Conservation (phyloP, 495 filamentous ascomycete species). For the Trichoderma erinaceum region DNA sequence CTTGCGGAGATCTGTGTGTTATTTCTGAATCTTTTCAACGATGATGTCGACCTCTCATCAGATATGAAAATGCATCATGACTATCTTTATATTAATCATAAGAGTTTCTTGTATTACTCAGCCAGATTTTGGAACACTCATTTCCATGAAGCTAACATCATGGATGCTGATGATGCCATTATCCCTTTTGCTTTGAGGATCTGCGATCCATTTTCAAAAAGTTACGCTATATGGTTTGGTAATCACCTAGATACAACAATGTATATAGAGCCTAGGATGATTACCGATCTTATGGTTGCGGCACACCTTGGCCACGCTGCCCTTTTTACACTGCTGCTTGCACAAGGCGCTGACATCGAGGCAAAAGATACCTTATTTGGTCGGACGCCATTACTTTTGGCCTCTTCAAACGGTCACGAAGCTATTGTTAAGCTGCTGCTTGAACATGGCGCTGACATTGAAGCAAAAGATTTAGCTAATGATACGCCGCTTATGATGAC, state of each 20-base stretch:
- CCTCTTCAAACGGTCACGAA: background rate
- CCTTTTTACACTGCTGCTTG: conserved; percentile 12
- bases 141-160: conserved; percentile 18
- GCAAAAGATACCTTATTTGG: background rate
- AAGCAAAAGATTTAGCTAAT: background rate
- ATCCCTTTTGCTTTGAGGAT: background rate
- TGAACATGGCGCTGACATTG: background rate
- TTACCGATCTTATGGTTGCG: background rate
- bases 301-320: background rate
- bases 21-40: conserved; percentile 21
- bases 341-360: background rate
- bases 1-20: conserved; percentile 26
- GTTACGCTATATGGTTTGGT: conserved; percentile 1
- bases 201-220: conserved; percentile 11
- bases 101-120: conserved; percentile 31
- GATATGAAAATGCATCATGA: too few species aligned
- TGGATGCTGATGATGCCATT: background rate
- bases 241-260: too few species aligned
- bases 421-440: background rate
- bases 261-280: too few species aligned
- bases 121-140: conserved; percentile 30
- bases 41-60: background rate
- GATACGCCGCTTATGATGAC: too few species aligned
- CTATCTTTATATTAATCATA: too few species aligned
- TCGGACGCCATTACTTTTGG: background rate